Evolutionary conservation across 257 asterid genomes (phyloP).

Genomic region (Solanum arcanum): DNA sequence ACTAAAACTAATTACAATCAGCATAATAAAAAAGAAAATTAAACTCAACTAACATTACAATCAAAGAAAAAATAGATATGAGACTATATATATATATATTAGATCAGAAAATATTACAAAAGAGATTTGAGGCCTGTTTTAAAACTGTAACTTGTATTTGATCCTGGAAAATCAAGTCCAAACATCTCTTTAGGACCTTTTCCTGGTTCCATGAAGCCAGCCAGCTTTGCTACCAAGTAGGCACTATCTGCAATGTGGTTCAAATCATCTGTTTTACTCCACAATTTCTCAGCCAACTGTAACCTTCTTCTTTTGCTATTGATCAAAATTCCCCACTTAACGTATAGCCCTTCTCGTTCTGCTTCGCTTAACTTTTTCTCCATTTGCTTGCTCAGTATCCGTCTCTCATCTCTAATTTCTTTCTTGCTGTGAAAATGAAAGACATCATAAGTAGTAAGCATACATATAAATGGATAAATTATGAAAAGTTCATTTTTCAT

Average conservation of each 20-base stretch:
- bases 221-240: conserved; percentile 45
- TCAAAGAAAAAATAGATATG: background rate
- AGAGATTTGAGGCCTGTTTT: background rate
- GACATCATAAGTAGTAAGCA: background rate
- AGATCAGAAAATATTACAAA: background rate
- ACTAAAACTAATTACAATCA: background rate
- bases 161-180: conserved; percentile 41
- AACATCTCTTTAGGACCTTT: conserved; percentile 49
- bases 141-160: background rate
- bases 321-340: conserved; percentile 44
- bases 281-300: conserved; percentile 37
- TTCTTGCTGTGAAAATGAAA: conserved; percentile 32
- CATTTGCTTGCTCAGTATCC: conserved; percentile 43
- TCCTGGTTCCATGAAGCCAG: conserved; percentile 44
- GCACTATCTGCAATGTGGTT: conserved; percentile 42
- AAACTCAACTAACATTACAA: background rate
- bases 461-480: background rate
- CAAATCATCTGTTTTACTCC: conserved; percentile 34
- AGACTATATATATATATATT: background rate
- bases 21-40: background rate
- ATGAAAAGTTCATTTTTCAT: background rate
- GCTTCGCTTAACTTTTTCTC: conserved; percentile 29
- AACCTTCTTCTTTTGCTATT: conserved; percentile 42
- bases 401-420: conserved; percentile 53
- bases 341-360: conserved; percentile 30